Conservation (phyloP, 192 early-diverging fungal species). For the Kappamyces sp. region DNA sequence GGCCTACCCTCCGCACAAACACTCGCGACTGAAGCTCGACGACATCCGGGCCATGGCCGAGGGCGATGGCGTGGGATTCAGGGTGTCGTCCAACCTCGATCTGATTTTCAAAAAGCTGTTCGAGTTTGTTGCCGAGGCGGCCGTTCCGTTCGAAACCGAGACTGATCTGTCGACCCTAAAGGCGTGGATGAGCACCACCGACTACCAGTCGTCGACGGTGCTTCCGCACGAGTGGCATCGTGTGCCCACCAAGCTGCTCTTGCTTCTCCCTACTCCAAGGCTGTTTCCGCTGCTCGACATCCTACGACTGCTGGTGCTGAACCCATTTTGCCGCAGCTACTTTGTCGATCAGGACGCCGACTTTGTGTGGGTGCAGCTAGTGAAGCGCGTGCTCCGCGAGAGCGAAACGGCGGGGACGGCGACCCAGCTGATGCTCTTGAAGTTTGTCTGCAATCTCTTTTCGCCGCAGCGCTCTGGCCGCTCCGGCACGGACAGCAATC, state of each 20-base stretch:
- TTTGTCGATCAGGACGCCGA: slow-evolving; percentile 36
- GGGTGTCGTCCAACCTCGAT: slow-evolving; percentile 31
- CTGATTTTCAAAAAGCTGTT: slow-evolving; percentile 37
- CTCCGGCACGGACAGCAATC: slow-evolving; percentile 11
- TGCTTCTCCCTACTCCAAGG: slow-evolving; percentile 35
- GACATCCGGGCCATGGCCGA: slow-evolving; percentile 31
- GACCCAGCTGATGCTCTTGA: slow-evolving; percentile 47
- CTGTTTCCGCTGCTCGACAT: slow-evolving; percentile 64
- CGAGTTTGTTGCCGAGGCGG: slow-evolving; percentile 6
- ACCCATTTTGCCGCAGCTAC: slow-evolving; percentile 30
- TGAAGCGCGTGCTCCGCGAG: slow-evolving; percentile 19
- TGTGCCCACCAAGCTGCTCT: slow-evolving; percentile 28
- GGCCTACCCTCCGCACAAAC: slow-evolving; percentile 60
- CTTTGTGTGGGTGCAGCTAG: slow-evolving; percentile 18
- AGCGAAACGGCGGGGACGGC: slow-evolving; percentile 17
- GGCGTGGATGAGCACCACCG: slow-evolving; percentile 2
- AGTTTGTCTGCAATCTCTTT: slow-evolving; percentile 32
- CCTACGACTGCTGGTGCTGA: slow-evolving; percentile 47
- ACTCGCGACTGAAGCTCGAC: slow-evolving; percentile 34
- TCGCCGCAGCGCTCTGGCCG: slow-evolving; percentile 25
- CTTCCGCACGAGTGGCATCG: slow-evolving; percentile 26
- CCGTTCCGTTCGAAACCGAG: neutral
- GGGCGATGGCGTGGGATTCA: slow-evolving; percentile 26
- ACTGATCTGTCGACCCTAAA: neutral
- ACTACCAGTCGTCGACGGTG: neutral